Evolutionary conservation across 1,284 basidiomycete species (phyloP).

Genomic region (Phaffia rhodozyma): DNA sequence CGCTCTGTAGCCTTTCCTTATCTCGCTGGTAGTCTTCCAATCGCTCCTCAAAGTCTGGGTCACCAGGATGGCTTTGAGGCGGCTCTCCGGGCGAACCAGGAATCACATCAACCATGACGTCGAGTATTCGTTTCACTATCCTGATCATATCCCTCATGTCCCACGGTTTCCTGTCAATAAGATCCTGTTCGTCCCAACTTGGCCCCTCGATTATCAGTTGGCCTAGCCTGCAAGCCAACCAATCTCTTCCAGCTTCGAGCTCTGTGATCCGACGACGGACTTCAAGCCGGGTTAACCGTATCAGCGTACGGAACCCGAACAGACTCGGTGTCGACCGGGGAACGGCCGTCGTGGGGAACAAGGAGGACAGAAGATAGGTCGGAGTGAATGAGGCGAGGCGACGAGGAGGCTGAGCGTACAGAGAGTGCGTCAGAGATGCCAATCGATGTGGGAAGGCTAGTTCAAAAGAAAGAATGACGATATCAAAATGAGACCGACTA

Average conservation of each 20-base stretch:
- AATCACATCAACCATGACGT: too few species aligned
- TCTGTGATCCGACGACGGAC: slow-evolving; percentile 8
- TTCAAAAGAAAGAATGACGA: not conserved
- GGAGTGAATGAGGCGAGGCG: slow-evolving; percentile 5
- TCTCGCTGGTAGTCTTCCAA: too few species aligned
- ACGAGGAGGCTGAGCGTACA: not conserved
- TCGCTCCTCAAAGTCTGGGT: too few species aligned
- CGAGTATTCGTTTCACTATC: too few species aligned
- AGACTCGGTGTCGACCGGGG: slow-evolving; percentile 7
- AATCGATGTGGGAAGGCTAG: slow-evolving; percentile 13
- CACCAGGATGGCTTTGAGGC: too few species aligned
- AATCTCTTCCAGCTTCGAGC: slow-evolving; percentile 8
- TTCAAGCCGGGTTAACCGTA: not conserved
- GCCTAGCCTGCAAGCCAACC: slow-evolving; percentile 2
- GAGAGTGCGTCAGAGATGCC: not conserved
- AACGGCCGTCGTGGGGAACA: slow-evolving; percentile 12
- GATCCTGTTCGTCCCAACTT: too few species aligned
- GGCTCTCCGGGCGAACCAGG: too few species aligned
- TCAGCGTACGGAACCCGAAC: not conserved
- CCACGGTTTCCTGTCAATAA: too few species aligned
- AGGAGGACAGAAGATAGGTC: slow-evolving; percentile 12
- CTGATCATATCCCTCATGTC: too few species aligned
- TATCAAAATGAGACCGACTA: not conserved
- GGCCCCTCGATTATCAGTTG: slow-evolving; percentile 13
- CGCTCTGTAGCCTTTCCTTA: too few species aligned